Evolutionary conservation across 176 grass and related monocot species (phyloP).

Genomic region (Oryza brachyantha): DNA sequence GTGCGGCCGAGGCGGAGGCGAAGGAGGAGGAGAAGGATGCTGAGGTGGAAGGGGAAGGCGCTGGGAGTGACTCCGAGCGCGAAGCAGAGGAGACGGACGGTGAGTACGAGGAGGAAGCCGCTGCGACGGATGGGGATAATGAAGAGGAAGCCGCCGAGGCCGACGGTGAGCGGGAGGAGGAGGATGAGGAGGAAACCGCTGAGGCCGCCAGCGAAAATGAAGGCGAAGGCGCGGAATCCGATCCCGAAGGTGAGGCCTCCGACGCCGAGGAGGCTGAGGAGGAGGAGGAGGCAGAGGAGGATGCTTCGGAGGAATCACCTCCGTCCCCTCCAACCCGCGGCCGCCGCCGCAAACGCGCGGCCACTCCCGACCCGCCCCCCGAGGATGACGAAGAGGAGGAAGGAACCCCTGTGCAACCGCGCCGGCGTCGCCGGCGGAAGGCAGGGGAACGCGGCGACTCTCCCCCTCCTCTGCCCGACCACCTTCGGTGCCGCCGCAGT

Average conservation of each 20-base stretch:
- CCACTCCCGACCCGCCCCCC: not conserved
- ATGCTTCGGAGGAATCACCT: conserved; percentile 37
- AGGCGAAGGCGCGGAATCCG: conserved; percentile 22
- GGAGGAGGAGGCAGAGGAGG: conserved; percentile 6
- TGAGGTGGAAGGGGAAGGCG: conserved; percentile 21
- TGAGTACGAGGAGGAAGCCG: conserved; percentile 22
- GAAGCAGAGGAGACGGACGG: conserved; percentile 37
- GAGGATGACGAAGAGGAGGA: conserved; percentile 44
- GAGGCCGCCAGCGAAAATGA: conserved; percentile 10
- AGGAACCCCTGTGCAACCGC: conserved; percentile 33
- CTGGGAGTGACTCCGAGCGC: conserved; percentile 27
- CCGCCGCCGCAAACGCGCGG: conserved; percentile 42
- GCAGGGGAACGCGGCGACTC: conserved; percentile 34
- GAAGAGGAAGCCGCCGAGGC: not conserved
- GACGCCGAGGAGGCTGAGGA: no score
- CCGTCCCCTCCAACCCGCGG: conserved; percentile 33
- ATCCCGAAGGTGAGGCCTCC: conserved; percentile 30
- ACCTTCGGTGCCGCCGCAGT: conserved; percentile 78
- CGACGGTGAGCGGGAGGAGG: not conserved
- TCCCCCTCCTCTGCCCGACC: conserved; percentile 50
- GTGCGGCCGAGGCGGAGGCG: not conserved
- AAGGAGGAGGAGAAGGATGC: not conserved
- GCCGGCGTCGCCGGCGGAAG: conserved; percentile 38
- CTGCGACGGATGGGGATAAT: not conserved
- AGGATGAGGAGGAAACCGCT: conserved; percentile 18